Base-by-base conservation (phyloP, 2,329 filamentous ascomycete genomes). In the Colletotrichum nymphaeae region DNA sequence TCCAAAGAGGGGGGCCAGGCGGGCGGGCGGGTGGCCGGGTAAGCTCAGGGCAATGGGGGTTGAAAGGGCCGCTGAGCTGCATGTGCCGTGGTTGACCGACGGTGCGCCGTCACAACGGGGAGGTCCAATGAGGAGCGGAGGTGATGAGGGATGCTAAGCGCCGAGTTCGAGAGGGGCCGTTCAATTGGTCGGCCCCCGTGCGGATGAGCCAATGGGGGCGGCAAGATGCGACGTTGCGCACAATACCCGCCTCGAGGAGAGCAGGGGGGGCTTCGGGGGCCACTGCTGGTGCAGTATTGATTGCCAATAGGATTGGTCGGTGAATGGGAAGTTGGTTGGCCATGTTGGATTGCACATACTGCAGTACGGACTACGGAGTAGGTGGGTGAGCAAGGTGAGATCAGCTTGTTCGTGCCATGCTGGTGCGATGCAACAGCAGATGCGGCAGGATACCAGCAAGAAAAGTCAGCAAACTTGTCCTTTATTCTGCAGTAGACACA, bases 71-170 rank as follows among this genome's bases (percentile, higher is more conserved):
- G 65, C 53, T 56, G 68, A 49, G 67, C 71, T 75, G 73, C 73
- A 73, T 66, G 73, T 74, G 71, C 73, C 57, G 63, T 73, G 55
- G 71, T 62, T 30, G 28, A 32, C n/a, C 12, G 16, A 56, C 55
- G 66, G 46, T 63, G 46, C 42, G 66, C 73, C 65, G 63, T 75
- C 73, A 75, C 71, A 74, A 66, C 66, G 62, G 57, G 49, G 12
- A 53, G 56, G 67, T 57, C 73, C 73, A 75, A 75, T 75, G 62
- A 63, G 70, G 52, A 63, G 30, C 57, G 57, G 59, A 60, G 62
- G 37, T 19, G 66, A 65, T n/a, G 70, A 65, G 66, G 63, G 53
- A 11, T 59, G 70, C 42, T 75, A 75, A 75, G 73, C 73, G 73
- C 73, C 73, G 66, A 35, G 62, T 42, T 74, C 16, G 62, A 63